Base-by-base conservation (phyloP, 2,329 filamentous ascomycete genomes). In the Penicillium sp. region DNA sequence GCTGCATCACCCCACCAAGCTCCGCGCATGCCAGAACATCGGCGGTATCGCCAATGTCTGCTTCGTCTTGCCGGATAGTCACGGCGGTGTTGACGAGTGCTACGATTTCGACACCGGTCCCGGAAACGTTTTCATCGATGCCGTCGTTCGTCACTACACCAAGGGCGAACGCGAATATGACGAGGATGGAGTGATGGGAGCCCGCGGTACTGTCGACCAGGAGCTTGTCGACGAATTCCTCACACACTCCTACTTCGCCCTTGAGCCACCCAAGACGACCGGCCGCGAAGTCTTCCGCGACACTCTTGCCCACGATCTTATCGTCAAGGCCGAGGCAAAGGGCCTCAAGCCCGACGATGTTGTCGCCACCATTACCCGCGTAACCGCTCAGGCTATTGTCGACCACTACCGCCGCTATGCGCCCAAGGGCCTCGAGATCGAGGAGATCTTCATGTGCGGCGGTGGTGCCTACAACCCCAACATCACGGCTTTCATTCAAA, bases 361-460 rank as follows among this genome's bases (percentile, higher is more conserved):
- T 5, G 77, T 86, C 8, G 83, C 83, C 0, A 84, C 82, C 0
- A 75, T 85, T 39, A 86, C 84, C 8, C 76, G 83, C 21, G 80
- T 86, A 61, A 85, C 82, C 0, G 79, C 83, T 0, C 79, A 85
- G 64, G 79, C 82, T 18, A 84, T 86, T 31, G 78, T 85, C 34
- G 61, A 63, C 24, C 61, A 63, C 38, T 63, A 63, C 32, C 59
- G 48, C n/a, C 61, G 59, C 31, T 83, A 83, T 54, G 76, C 78
- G 44, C 77, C 79, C 5, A 69, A 69, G 29, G 72, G 72, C 59
- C 65, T 76, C 21, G 69, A 75, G 46, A 75, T 84, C 50, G 77
- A 73, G 4, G 83, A 86, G 69, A 76, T 86, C 36, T 86, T 82
- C 72, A 81, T 86, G 77, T 85, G 82, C 64, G 83, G 83, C 10